Conservation (phyloP, 805 yeast species). For the Schwanniomyces pseudopolymorphus region DNA sequence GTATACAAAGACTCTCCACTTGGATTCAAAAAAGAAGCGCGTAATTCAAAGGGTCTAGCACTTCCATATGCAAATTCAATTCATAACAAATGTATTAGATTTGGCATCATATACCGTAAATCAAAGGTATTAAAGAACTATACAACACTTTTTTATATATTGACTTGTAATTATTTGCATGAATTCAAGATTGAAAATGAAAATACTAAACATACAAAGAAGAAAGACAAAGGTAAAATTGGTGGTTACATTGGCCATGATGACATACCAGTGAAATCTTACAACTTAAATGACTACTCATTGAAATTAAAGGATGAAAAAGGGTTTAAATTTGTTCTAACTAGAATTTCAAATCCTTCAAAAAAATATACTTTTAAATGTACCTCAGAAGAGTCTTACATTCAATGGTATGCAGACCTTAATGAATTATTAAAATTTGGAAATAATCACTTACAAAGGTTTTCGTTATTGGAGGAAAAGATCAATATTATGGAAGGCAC, state of each 20-base stretch:
- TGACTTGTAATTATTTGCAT: conserved; percentile 44
- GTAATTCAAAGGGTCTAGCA: conserved; percentile 45
- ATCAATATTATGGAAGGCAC: conserved; percentile 21
- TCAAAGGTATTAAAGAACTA: conserved; percentile 42
- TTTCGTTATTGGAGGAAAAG: conserved; percentile 45
- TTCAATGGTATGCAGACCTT: conserved; percentile 56
- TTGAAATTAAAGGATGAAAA: conserved; percentile 32
- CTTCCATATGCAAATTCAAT: conserved; percentile 37
- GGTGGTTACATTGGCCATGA: conserved; percentile 42
- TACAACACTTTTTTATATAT: conserved; percentile 34
- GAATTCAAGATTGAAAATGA: conserved; percentile 37
- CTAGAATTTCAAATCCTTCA: conserved; percentile 23
- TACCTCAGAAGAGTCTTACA: conserved; percentile 41
- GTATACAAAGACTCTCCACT: conserved; percentile 31
- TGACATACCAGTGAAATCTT: conserved; percentile 40
- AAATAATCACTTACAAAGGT: conserved; percentile 47
- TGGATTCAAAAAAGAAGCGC: conserved; percentile 40
- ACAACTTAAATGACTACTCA: conserved; percentile 38
- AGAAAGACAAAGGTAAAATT: conserved; percentile 28
- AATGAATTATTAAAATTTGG: conserved; percentile 50
- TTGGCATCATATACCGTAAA: conserved; percentile 41
- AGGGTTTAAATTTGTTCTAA: conserved; percentile 33
- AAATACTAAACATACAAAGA: conserved; percentile 7
- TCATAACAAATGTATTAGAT: conserved; percentile 40
- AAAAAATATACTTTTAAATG: conserved; percentile 45